These are phyloP conservation scores for Purshia tridentata DNA, from an alignment of 306 rosid genomes.

Conservation along the genomic window DNA sequence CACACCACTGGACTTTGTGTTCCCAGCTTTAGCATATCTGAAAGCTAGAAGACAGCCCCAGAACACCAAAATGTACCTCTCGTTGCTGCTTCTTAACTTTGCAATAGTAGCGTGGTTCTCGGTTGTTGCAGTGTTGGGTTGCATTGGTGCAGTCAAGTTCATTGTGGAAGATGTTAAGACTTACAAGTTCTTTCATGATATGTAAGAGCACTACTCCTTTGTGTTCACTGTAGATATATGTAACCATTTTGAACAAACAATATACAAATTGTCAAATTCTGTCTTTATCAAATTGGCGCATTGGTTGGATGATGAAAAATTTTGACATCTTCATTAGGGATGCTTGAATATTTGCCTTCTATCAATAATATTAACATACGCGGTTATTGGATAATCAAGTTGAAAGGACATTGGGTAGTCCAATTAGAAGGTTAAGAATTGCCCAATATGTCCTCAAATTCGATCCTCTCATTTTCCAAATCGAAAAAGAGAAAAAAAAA, in stretches of 20 bases:
- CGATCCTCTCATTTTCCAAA: no score
- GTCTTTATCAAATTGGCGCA: no score
- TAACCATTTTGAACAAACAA: background rate
- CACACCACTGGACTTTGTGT: constrained; percentile 69
- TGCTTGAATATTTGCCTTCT: no score
- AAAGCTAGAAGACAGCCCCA: constrained; percentile 44
- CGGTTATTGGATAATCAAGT: no score
- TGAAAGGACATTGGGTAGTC: no score
- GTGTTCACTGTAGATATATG: background rate
- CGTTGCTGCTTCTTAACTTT: constrained; percentile 50
- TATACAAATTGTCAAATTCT: background rate
- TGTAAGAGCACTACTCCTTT: constrained; percentile 25
- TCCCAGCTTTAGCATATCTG: constrained; percentile 70
- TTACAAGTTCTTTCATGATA: constrained; percentile 66
- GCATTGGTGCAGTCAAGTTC: constrained; percentile 65
- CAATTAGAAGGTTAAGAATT: no score
- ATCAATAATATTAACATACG: no score
- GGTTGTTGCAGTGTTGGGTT: constrained; percentile 63
- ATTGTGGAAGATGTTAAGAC: constrained; percentile 58
- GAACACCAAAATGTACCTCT: constrained; percentile 33
- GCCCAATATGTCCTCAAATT: no score
- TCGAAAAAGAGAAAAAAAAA: no score
- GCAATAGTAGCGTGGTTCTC: constrained; percentile 63
- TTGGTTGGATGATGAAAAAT: no score
- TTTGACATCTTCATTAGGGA: no score